A percentile compares a stretch with the other conserved stretches of the same genome.
Evolutionary conservation across 495 filamentous ascomycete species (phyloP).

Genomic region (Annulohypoxylon maeteangense): DNA sequence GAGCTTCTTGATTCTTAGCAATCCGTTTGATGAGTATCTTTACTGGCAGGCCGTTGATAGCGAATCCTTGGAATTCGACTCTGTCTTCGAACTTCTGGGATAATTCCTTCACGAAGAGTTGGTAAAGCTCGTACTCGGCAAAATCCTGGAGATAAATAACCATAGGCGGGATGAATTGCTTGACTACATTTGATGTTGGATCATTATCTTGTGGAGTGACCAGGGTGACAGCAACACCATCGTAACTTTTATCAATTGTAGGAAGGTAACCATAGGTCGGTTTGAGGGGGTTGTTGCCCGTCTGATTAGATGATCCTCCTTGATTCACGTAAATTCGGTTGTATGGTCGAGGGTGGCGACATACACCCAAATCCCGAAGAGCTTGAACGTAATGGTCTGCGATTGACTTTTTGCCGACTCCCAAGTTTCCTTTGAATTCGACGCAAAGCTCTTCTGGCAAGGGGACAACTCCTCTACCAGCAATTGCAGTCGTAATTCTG

Average conservation of each 20-base stretch:
- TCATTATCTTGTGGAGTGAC: too few relatives aligned
- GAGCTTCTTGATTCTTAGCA: not conserved
- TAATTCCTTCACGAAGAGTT: not conserved
- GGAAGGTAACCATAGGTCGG: not conserved
- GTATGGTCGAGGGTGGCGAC: too few relatives aligned
- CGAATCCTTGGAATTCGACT: not conserved
- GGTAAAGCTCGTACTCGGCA: not conserved
- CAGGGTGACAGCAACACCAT: not conserved
- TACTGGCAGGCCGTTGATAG: not conserved
- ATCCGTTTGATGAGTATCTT: not conserved
- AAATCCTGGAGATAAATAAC: not conserved
- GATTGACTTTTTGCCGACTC: not conserved
- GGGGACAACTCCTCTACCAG: not conserved
- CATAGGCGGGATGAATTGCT: too few relatives aligned
- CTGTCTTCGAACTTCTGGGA: not conserved
- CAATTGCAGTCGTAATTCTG: not conserved
- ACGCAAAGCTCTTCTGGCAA: not conserved
- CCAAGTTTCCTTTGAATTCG: not conserved
- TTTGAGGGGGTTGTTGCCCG: too few relatives aligned
- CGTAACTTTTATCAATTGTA: not conserved
- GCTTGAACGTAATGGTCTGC: not conserved
- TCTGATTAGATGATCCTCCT: too few relatives aligned
- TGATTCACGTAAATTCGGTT: too few relatives aligned
- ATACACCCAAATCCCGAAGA: too few relatives aligned
- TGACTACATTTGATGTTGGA: too few relatives aligned